phyloP scores from a whole-genome alignment of 2,329 filamentous ascomycete genomes.

The Ploettnerulaceae sp. region DNA sequence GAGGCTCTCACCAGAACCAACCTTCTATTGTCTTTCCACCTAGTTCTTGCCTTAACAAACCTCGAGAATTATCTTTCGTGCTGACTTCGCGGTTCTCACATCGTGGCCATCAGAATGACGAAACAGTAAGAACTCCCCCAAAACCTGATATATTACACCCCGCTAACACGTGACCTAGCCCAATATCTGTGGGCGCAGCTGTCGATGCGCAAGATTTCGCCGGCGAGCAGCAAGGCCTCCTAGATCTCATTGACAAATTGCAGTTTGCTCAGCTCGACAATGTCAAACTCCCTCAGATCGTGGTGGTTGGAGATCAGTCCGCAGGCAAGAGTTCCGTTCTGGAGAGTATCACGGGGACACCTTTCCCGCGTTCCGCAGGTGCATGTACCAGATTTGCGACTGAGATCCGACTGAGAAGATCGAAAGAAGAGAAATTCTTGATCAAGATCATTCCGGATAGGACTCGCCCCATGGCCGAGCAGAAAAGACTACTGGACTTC shows the following conservation, averaged over 20 bases:
- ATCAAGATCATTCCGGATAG: slow-evolving; percentile 13
- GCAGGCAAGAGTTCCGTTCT: slow-evolving; percentile 30
- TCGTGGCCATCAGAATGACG: not conserved
- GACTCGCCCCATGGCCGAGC: slow-evolving; percentile 10
- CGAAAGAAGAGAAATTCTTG: slow-evolving; percentile 9
- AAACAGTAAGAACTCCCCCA: not conserved
- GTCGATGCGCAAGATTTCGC: slow-evolving; percentile 12
- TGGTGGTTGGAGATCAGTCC: slow-evolving; percentile 38
- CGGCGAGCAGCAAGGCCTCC: slow-evolving; percentile 11
- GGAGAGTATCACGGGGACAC: slow-evolving; percentile 35
- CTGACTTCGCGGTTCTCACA: not conserved
- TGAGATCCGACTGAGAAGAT: slow-evolving; percentile 37
- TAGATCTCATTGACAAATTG: slow-evolving; percentile 16
- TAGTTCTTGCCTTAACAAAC: not conserved
- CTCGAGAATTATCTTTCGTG: not conserved
- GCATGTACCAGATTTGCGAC: slow-evolving; percentile 42
- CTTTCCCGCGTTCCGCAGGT: slow-evolving; percentile 37
- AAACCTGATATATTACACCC: not conserved
- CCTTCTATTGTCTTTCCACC: not conserved
- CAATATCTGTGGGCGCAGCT: slow-evolving; percentile 41
- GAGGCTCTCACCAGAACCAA: not conserved
- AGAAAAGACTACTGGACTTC: slow-evolving; percentile 9
- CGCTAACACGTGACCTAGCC: slow-evolving; percentile 31
- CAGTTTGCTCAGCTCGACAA: slow-evolving; percentile 17
- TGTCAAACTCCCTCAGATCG: slow-evolving; percentile 18